Evolutionary conservation across 129 eudicot genomes (phyloP).

Genomic region (Chrysanthemum makinoi): DNA sequence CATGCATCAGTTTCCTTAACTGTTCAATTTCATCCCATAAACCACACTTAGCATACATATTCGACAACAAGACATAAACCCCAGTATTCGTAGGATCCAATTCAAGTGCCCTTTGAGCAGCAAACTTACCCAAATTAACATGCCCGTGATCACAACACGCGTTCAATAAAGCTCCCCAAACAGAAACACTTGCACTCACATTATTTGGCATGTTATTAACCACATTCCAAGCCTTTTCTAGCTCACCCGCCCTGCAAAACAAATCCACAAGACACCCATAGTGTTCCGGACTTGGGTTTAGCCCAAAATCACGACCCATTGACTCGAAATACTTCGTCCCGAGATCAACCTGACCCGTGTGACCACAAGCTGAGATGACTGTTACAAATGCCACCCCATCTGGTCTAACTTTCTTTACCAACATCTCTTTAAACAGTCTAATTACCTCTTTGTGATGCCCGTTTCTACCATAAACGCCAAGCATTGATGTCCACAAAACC

Average conservation of each 20-base stretch:
- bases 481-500: conserved; percentile 87
- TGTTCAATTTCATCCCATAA: conserved; percentile 67
- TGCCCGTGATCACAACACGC: conserved; percentile 66
- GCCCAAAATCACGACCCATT: conserved; percentile 51
- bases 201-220: conserved; percentile 48
- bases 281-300: conserved; percentile 58
- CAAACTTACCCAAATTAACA: conserved; percentile 62
- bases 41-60: conserved; percentile 65
- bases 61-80: conserved; percentile 62
- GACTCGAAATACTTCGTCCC: conserved; percentile 62
- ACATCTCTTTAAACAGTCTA: conserved; percentile 48
- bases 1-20: conserved; percentile 52
- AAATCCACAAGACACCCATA: conserved; percentile 74
- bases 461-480: conserved; percentile 63
- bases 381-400: conserved; percentile 70
- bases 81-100: conserved; percentile 74
- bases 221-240: conserved; percentile 70
- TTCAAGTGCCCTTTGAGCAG: conserved; percentile 67
- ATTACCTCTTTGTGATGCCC: conserved; percentile 57
- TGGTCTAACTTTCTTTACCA: conserved; percentile 55
- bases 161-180: conserved; percentile 76
- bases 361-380: conserved; percentile 69
- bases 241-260: conserved; percentile 80
- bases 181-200: conserved; percentile 35
- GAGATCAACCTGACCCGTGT: conserved; percentile 74